Evolutionary conservation across 495 filamentous ascomycete species (phyloP).

Genomic region (Cercophora newfieldiana): DNA sequence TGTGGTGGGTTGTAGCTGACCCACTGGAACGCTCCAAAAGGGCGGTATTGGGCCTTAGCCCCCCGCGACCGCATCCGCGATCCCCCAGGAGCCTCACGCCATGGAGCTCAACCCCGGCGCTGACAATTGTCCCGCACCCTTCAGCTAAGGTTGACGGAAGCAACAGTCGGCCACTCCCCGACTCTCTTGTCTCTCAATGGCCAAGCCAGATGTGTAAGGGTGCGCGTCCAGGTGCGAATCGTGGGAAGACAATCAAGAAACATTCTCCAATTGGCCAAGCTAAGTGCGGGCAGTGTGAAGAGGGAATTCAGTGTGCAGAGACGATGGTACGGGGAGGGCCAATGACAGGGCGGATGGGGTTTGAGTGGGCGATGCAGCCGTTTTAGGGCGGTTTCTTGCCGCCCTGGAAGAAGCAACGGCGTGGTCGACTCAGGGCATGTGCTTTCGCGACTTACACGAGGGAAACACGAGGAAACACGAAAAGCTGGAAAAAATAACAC

Average conservation of each 20-base stretch:
- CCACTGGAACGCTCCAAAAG: not conserved
- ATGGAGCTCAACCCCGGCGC: not conserved
- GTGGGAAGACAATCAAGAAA: conserved; percentile 17
- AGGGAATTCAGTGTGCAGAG: conserved; percentile 28
- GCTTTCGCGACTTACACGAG: not conserved
- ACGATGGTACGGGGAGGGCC: conserved; percentile 24
- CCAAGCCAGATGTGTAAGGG: conserved; percentile 8
- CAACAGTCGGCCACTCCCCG: not conserved
- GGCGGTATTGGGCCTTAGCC: not conserved
- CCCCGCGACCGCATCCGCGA: not conserved
- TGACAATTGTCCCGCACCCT: not conserved
- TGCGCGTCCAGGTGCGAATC: not conserved
- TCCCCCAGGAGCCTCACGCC: not conserved
- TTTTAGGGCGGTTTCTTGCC: conserved; percentile 13
- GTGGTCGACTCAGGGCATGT: not conserved
- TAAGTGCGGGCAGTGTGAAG: conserved; percentile 25
- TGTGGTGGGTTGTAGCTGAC: not conserved
- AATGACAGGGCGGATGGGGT: conserved; percentile 19
- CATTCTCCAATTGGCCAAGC: conserved; percentile 25
- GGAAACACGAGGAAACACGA: not conserved
- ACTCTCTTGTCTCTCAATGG: conserved; percentile 15
- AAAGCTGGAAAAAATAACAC: conserved; percentile 30
- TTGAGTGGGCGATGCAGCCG: not conserved
- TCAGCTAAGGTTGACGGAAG: conserved; percentile 6
- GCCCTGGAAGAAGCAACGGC: conserved; percentile 15